phyloP scores from a whole-genome alignment of 108 stramenopile species.

The Schizochytrium sp. region DNA sequence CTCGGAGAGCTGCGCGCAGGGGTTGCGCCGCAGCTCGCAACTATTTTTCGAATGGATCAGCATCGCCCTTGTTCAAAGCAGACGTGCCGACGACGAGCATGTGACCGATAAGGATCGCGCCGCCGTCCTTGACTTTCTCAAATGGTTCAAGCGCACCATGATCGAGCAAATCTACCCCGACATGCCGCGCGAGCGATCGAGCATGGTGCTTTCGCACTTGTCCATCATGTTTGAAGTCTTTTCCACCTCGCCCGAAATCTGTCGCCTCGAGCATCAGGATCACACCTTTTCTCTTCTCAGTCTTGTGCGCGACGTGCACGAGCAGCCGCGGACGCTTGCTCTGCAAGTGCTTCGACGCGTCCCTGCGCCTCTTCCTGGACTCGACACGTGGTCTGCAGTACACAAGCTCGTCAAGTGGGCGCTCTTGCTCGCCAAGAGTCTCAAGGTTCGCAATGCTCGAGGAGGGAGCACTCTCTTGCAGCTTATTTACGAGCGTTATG shows the following conservation, averaged over 20 bases:
- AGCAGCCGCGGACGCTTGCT: neutral
- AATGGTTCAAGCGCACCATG: neutral
- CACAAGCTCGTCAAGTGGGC: neutral
- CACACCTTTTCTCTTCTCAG: neutral
- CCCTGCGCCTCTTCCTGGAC: neutral
- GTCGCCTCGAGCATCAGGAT: neutral
- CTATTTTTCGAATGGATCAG: neutral
- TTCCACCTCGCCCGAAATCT: neutral
- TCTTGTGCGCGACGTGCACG: neutral
- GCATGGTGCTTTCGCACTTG: neutral
- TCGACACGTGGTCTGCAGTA: neutral
- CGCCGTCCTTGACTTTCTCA: neutral
- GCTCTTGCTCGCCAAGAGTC: neutral
- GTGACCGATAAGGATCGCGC: neutral
- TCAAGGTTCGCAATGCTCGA: neutral
- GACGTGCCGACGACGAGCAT: neutral
- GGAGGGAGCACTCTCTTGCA: neutral
- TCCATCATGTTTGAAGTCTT: neutral
- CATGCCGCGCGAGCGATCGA: neutral
- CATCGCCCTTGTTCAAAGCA: neutral
- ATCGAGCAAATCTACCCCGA: neutral
- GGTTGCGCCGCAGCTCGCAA: neutral
- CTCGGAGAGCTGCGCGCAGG: neutral
- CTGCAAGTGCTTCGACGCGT: neutral
- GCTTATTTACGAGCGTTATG: neutral